phyloP scores from a whole-genome alignment of 139 green algal genomes.

The Micromonas pusilla region DNA sequence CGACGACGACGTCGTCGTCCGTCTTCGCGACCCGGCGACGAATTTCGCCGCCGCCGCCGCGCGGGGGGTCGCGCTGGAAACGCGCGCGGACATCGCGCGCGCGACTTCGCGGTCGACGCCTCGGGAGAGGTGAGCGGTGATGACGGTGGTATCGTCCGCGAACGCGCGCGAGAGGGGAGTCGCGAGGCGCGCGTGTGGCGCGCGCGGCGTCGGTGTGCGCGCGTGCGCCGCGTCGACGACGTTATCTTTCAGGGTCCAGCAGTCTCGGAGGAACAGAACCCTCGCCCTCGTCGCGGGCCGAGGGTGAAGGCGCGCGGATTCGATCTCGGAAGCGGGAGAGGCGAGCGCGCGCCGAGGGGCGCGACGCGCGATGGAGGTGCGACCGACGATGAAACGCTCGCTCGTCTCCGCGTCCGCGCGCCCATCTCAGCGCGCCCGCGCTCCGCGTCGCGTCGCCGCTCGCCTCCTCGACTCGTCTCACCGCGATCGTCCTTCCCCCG shows the following conservation, averaged over 20 bases:
- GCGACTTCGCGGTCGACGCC: neutral
- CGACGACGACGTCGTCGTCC: neutral
- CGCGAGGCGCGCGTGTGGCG: neutral
- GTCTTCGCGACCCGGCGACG: too few relatives aligned
- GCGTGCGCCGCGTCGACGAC: neutral
- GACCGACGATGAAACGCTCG: too few relatives aligned
- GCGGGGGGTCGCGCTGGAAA: neutral
- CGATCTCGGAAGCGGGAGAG: neutral
- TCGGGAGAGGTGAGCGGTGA: too few relatives aligned
- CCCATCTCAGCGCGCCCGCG: too few relatives aligned
- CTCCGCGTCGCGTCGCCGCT: too few relatives aligned
- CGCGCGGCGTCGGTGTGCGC: neutral
- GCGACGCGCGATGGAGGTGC: too few relatives aligned
- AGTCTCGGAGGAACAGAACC: too few relatives aligned
- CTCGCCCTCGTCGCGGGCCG: too few relatives aligned
- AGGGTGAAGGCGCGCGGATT: neutral
- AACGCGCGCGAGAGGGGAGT: neutral
- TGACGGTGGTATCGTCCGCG: neutral
- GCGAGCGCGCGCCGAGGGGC: neutral
- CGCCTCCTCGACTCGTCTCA: too few relatives aligned
- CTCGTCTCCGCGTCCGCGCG: too few relatives aligned
- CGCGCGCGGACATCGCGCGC: neutral
- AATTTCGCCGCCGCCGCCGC: neutral
- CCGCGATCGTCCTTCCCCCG: too few relatives aligned
- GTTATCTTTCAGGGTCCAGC: too few relatives aligned